Percentiles rank a stretch among this genome's conserved stretches.
Evolutionary conservation across 805 yeast genomes (phyloP).

Genomic region (Spathaspora passalidarum): DNA sequence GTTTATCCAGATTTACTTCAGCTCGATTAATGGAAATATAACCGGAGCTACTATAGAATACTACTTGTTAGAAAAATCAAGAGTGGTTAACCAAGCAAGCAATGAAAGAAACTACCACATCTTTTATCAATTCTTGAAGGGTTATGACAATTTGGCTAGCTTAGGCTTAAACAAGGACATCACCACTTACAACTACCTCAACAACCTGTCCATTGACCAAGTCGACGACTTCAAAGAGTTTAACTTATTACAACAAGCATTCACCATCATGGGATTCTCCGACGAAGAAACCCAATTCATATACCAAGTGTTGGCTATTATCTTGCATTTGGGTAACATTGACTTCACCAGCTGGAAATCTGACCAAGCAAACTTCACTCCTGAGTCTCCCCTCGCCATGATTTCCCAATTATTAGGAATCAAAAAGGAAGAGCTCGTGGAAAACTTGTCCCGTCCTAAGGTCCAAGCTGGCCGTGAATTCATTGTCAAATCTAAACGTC

Average conservation of each 20-base stretch:
- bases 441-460: slow-evolving; percentile 67
- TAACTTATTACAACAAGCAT: slow-evolving; percentile 57
- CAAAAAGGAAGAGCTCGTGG: slow-evolving; percentile 46
- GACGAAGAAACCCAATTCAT: slow-evolving; percentile 53
- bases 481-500: slow-evolving; percentile 74
- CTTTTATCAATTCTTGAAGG: slow-evolving; percentile 81
- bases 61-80: slow-evolving; percentile 89
- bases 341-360: slow-evolving; percentile 62
- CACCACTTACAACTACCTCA: slow-evolving; percentile 52
- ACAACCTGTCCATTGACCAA: not conserved
- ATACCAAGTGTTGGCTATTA: slow-evolving; percentile 65
- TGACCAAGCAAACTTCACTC: slow-evolving; percentile 72
- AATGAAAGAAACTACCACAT: slow-evolving; percentile 91
- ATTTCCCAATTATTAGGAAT: slow-evolving; percentile 69
- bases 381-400: slow-evolving; percentile 45
- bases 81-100: slow-evolving; percentile 74
- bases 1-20: slow-evolving; percentile 81
- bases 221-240: slow-evolving; percentile 77
- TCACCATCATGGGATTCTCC: slow-evolving; percentile 70
- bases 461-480: slow-evolving; percentile 90
- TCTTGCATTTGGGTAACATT: slow-evolving; percentile 84
- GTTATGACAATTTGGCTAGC: slow-evolving; percentile 50
- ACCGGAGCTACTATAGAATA: slow-evolving; percentile 92
- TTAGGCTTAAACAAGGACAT: slow-evolving; percentile 42
- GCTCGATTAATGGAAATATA: slow-evolving; percentile 54